Evolutionary conservation across 2,329 filamentous ascomycete genomes (phyloP).

Genomic region (Zymoseptoria tritici): DNA sequence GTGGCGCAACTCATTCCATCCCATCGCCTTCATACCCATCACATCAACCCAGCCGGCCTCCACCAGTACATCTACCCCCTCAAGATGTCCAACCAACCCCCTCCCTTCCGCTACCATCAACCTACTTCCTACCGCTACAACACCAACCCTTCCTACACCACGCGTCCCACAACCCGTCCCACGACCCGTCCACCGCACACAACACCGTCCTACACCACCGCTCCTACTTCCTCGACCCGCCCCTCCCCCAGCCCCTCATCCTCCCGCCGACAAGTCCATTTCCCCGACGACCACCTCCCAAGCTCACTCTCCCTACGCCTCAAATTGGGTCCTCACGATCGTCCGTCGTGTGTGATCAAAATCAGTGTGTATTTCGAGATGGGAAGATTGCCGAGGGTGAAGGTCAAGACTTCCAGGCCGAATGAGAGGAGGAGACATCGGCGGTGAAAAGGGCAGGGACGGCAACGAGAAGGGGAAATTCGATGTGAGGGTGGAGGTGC

Average conservation of each 20-base stretch:
- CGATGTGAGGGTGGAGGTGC: neutral
- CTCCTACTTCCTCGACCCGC: neutral
- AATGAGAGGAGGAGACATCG: constrained; percentile 10
- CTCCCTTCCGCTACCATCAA: neutral
- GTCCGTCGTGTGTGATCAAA: constrained; percentile 23
- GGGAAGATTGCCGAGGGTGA: constrained; percentile 23
- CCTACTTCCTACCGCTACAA: neutral
- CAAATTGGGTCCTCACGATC: constrained; percentile 20
- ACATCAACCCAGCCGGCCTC: neutral
- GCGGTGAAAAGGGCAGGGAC: too few species aligned
- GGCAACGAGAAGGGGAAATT: neutral
- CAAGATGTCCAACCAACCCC: neutral
- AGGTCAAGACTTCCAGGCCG: constrained; percentile 22
- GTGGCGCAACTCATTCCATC: neutral
- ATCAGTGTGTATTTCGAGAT: constrained; percentile 25
- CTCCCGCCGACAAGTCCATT: constrained; percentile 17
- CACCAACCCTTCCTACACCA: neutral
- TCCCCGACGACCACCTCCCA: constrained; percentile 21
- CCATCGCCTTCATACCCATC: neutral
- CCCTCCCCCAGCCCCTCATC: neutral
- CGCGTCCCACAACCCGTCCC: constrained; percentile 1
- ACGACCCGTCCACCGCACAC: neutral
- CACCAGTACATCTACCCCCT: neutral
- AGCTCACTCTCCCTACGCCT: constrained; percentile 21
- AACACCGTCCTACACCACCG: too few species aligned